Evolutionary conservation across 345 rosid species (phyloP).

Genomic region (Sisymbrium altissimum): DNA sequence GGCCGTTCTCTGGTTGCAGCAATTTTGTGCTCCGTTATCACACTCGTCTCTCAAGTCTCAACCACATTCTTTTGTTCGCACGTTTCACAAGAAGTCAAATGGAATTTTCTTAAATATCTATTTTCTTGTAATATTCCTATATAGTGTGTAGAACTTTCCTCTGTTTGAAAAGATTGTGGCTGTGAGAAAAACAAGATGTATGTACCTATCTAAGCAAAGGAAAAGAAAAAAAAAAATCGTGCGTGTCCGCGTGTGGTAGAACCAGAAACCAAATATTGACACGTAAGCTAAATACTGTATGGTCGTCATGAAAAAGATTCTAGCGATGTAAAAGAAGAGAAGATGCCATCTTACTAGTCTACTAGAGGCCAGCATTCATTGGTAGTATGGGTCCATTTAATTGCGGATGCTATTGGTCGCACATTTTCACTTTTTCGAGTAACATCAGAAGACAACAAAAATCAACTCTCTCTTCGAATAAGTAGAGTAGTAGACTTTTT

Average conservation of each 20-base stretch:
- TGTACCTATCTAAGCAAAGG: background rate
- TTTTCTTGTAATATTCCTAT: too few relatives aligned
- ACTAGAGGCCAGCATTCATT: too few relatives aligned
- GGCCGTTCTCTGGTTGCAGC: background rate
- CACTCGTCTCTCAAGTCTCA: background rate
- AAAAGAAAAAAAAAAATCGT: background rate
- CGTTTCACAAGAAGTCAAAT: too few relatives aligned
- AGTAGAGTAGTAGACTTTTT: background rate
- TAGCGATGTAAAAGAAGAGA: background rate
- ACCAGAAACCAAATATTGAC: background rate
- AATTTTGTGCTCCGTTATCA: too few relatives aligned
- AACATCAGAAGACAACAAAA: background rate
- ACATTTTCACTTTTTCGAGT: background rate
- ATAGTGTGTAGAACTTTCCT: too few relatives aligned
- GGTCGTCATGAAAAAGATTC: background rate
- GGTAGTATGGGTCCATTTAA: background rate
- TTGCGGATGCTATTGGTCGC: background rate
- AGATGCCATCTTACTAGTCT: background rate
- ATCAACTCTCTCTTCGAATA: background rate
- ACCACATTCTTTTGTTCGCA: background rate
- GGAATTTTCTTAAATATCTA: background rate
- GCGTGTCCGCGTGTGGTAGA: background rate
- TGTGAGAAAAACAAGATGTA: background rate
- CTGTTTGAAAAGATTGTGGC: background rate
- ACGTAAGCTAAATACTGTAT: too few relatives aligned